Percentiles rank a stretch among this genome's conserved stretches.
Conservation (phyloP, 140 eudicot genomes). For the Ambrosia hybrid region DNA sequence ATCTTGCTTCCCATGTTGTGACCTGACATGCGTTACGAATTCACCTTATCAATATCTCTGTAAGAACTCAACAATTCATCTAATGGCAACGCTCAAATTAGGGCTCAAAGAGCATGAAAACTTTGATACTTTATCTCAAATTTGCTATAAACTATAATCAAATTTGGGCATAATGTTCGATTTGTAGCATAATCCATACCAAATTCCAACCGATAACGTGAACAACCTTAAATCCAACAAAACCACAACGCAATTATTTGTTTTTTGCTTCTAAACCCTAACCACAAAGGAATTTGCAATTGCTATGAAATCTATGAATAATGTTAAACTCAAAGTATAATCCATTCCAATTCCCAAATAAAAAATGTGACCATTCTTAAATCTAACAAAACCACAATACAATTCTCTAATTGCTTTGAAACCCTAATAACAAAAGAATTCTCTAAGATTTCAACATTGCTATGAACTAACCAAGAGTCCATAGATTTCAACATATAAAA, state of each 20-base stretch:
- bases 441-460: background rate
- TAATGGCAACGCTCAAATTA: background rate
- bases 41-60: background rate
- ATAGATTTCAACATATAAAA: too few relatives aligned
- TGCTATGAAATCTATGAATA: background rate
- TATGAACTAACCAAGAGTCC: background rate
- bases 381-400: background rate
- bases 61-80: background rate
- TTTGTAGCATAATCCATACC: background rate
- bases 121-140: background rate
- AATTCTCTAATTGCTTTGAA: background rate
- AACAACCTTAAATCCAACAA: constrained; percentile 6
- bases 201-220: background rate
- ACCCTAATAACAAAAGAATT: background rate
- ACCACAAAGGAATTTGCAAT: background rate
- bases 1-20: constrained; percentile 41
- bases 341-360: too few relatives aligned
- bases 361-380: too few relatives aligned
- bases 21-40: constrained; percentile 15
- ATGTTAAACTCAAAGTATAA: too few relatives aligned
- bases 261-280: constrained; percentile 13
- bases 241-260: background rate
- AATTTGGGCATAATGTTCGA: too few relatives aligned
- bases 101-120: too few relatives aligned
- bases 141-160: background rate